phyloP scores from a whole-genome alignment of 2,329 filamentous ascomycete genomes.

The Aspergillus sp. region DNA sequence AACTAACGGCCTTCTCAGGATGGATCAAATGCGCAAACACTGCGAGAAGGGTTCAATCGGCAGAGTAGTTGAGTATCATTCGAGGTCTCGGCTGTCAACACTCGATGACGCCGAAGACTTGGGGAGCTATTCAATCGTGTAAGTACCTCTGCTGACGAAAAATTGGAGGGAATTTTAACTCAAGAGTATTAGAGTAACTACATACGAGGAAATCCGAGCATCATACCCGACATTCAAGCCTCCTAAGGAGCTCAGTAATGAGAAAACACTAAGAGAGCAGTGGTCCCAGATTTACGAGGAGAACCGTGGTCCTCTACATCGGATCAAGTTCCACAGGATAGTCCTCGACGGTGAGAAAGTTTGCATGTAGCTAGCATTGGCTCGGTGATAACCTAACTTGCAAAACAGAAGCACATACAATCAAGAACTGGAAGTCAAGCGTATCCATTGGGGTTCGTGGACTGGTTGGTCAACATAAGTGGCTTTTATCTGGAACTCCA shows the following conservation, averaged over 20 bases:
- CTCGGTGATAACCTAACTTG: neutral
- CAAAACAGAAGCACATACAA: conserved; percentile 32
- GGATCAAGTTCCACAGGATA: conserved; percentile 38
- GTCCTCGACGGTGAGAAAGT: conserved; percentile 38
- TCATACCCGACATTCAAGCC: conserved; percentile 31
- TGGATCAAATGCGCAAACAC: conserved; percentile 32
- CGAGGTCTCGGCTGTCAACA: conserved; percentile 18
- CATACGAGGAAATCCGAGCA: conserved; percentile 35
- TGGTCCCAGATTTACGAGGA: conserved; percentile 24
- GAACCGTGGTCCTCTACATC: conserved; percentile 33
- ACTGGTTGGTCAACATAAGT: conserved; percentile 36
- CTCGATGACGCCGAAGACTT: conserved; percentile 22
- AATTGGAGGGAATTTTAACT: neutral
- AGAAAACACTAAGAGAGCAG: conserved; percentile 23
- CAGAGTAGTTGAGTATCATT: conserved; percentile 24
- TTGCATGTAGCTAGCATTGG: too few relatives aligned
- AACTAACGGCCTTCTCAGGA: conserved; percentile 16
- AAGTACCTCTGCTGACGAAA: neutral
- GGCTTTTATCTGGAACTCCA: conserved; percentile 42
- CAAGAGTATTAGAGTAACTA: conserved; percentile 32
- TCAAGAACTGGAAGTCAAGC: conserved; percentile 36
- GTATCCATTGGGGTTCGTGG: conserved; percentile 37
- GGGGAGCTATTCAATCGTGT: conserved; percentile 25
- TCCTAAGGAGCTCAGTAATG: conserved; percentile 15
- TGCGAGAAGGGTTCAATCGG: conserved; percentile 25